Evolutionary conservation across 257 asterid genomes (phyloP).

Genomic region (Solanum pinnatisectum): DNA sequence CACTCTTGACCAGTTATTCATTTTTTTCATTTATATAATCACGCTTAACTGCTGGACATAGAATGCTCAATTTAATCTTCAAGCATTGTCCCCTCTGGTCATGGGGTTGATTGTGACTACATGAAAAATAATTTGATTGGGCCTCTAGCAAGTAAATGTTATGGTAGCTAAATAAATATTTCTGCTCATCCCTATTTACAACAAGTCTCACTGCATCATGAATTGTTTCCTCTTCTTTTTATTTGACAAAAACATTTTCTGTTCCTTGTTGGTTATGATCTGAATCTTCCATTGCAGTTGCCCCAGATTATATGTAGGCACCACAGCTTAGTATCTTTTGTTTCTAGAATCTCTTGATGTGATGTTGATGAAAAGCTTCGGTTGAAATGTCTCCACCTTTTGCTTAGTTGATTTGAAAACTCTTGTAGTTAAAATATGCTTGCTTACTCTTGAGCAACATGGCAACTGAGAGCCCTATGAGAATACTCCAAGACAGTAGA

Average conservation of each 20-base stretch:
- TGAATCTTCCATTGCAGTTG: neutral
- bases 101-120: neutral
- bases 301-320: neutral
- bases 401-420: neutral
- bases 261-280: neutral
- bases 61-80: neutral
- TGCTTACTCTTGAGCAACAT: slow-evolving; percentile 14
- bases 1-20: neutral
- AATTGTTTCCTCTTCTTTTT: neutral
- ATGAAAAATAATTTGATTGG: neutral
- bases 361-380: slow-evolving; percentile 4
- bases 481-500: slow-evolving; percentile 48
- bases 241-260: neutral
- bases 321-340: neutral
- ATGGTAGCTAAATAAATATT: neutral
- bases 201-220: neutral
- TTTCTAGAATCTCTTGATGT: neutral
- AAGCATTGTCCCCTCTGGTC: neutral
- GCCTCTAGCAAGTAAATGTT: neutral
- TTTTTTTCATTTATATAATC: neutral
- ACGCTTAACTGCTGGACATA: neutral
- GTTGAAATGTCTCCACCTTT: neutral
- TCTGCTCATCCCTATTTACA: neutral
- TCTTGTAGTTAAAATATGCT: slow-evolving; percentile 7
- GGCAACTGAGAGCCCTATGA: slow-evolving; percentile 85